A percentile compares a stretch with the other conserved stretches of the same genome.
These are phyloP conservation scores for Leccinum solheimii DNA, from an alignment of 1,284 basidiomycete species.

Conservation along the genomic window DNA sequence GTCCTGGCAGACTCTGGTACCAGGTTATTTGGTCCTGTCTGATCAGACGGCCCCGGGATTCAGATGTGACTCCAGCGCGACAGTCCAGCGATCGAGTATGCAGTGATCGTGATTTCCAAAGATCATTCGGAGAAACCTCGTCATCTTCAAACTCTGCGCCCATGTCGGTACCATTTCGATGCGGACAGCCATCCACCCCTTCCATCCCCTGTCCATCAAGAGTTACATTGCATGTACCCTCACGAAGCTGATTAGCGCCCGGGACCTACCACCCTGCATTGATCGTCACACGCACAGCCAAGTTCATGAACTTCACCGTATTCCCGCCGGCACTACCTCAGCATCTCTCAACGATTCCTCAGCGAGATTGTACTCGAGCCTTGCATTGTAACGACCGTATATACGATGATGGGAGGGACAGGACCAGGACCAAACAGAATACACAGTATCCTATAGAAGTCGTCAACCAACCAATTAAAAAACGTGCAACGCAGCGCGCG, in stretches of 20 bases:
- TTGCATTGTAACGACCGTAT: not conserved
- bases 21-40: not conserved
- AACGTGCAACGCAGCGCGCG: not conserved
- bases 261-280: not conserved
- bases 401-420: not conserved
- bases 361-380: not conserved
- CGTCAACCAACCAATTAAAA: constrained; percentile 3
- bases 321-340: not conserved
- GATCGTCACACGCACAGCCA: not conserved
- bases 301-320: not conserved
- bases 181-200: not conserved
- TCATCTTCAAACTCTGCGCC: not conserved
- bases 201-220: not conserved
- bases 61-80: too few species aligned
- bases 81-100: not conserved
- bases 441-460: constrained; percentile 31
- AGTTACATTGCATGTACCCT: not conserved
- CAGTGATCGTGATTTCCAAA: not conserved
- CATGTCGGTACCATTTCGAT: not conserved
- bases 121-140: not conserved
- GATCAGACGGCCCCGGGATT: not conserved
- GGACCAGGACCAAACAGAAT: constrained; percentile 20
- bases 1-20: not conserved
- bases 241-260: not conserved
- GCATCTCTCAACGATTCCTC: not conserved